These are phyloP conservation scores for Metarhizium robertsii DNA, from an alignment of 2,329 filamentous ascomycete species.

Conservation along the genomic window DNA sequence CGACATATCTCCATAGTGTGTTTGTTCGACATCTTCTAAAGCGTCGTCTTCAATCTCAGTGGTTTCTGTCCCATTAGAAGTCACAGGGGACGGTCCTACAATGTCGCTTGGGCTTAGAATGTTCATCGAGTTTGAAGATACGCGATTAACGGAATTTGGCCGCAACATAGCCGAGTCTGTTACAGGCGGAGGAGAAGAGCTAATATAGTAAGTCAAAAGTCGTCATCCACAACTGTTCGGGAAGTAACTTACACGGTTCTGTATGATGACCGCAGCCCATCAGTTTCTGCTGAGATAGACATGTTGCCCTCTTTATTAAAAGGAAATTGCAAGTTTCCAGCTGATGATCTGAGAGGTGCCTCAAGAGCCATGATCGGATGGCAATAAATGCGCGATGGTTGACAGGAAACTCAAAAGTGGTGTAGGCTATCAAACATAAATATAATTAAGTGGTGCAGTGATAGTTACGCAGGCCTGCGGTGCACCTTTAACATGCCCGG, in stretches of 20 bases:
- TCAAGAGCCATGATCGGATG: constrained; percentile 25
- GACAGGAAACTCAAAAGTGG: background rate
- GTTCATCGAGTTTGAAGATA: constrained; percentile 43
- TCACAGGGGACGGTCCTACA: constrained; percentile 75
- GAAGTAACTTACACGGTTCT: constrained; percentile 38
- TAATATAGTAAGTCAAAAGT: constrained; percentile 10
- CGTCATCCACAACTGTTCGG: background rate
- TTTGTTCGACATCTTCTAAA: constrained; percentile 46
- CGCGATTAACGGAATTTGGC: constrained; percentile 38
- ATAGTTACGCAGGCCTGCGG: constrained; percentile 15
- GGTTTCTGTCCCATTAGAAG: constrained; percentile 72
- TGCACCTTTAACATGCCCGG: constrained; percentile 7
- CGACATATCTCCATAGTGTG: constrained; percentile 9
- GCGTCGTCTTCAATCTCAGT: constrained; percentile 78
- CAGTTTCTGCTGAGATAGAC: constrained; percentile 44
- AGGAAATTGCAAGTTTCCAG: constrained; percentile 34
- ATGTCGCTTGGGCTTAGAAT: constrained; percentile 56
- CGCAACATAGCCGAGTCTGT: constrained; percentile 40
- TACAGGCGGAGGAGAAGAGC: constrained; percentile 25
- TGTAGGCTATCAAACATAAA: background rate
- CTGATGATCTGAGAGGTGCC: constrained; percentile 54
- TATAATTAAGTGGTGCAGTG: background rate
- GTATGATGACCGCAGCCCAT: constrained; percentile 37
- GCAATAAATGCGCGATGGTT: background rate
- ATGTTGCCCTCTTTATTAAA: constrained; percentile 40